phyloP scores from a whole-genome alignment of 2,329 filamentous ascomycete genomes.

The Fusarium redolens region DNA sequence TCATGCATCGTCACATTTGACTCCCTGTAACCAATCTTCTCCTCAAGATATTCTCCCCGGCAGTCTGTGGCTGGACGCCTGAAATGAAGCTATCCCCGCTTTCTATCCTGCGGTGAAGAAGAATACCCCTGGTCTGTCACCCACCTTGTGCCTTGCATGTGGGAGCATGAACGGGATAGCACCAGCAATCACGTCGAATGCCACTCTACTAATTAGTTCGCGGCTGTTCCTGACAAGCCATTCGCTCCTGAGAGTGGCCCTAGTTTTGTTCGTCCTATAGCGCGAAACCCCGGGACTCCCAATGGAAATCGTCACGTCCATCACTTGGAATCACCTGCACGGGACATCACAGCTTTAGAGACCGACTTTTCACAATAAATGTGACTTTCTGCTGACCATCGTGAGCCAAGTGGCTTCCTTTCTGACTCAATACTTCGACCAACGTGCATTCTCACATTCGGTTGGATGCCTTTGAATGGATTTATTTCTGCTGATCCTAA shows the following conservation, averaged over 20 bases:
- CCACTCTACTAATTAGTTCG: slow-evolving; percentile 24
- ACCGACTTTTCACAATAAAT: slow-evolving; percentile 30
- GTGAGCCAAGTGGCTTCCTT: slow-evolving; percentile 16
- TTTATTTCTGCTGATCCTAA: slow-evolving; percentile 35
- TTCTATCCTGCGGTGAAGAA: slow-evolving; percentile 17
- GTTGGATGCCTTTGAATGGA: slow-evolving; percentile 31
- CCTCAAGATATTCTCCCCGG: slow-evolving; percentile 22
- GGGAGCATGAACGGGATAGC: slow-evolving; percentile 20
- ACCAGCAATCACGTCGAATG: slow-evolving; percentile 17
- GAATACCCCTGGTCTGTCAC: slow-evolving; percentile 22
- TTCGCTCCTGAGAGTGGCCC: slow-evolving; percentile 24
- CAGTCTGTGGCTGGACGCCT: slow-evolving; percentile 32
- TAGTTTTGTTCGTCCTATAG: slow-evolving; percentile 31
- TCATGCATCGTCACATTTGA: slow-evolving; percentile 37
- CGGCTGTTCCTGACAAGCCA: slow-evolving; percentile 31
- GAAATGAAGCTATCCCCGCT: slow-evolving; percentile 19
- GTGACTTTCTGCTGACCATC: slow-evolving; percentile 22
- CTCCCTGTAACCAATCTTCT: slow-evolving; percentile 32
- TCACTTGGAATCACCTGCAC: slow-evolving; percentile 42
- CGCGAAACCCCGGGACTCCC: slow-evolving; percentile 36
- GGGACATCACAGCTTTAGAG: slow-evolving; percentile 38
- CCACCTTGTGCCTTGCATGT: slow-evolving; percentile 38
- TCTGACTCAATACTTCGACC: slow-evolving; percentile 33
- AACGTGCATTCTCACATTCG: slow-evolving; percentile 34
- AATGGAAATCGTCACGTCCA: slow-evolving; percentile 40